These are phyloP conservation scores for Ceratocystiopsis minuta DNA, from an alignment of 2,329 filamentous ascomycete species.

Conservation along the genomic window DNA sequence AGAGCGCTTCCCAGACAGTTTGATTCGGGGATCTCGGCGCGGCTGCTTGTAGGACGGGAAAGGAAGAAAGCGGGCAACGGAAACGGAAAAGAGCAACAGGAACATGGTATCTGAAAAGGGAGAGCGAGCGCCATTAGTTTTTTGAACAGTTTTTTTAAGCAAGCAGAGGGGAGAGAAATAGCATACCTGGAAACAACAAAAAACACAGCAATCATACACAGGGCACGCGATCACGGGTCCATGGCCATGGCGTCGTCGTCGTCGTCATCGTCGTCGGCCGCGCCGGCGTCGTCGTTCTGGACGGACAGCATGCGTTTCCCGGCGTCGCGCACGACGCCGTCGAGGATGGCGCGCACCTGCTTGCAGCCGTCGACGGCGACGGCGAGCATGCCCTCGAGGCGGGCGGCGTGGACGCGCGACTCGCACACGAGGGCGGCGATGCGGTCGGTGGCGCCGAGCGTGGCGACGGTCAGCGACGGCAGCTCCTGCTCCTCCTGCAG, in stretches of 20 bases:
- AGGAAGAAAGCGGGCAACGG: background rate
- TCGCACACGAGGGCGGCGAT: constrained; percentile 73
- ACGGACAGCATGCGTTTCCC: constrained; percentile 42
- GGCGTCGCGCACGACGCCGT: constrained; percentile 58
- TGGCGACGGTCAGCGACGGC: constrained; percentile 74
- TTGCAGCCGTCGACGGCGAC: constrained; percentile 85
- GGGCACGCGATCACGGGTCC: constrained; percentile 14
- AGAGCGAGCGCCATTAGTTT: too few relatives aligned
- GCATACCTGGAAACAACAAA: background rate
- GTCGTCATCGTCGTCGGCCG: background rate
- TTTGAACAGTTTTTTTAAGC: too few relatives aligned
- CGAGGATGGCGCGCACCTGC: constrained; percentile 64
- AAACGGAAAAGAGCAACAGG: background rate
- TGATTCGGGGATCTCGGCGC: too few relatives aligned
- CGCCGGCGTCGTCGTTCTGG: constrained; percentile 21
- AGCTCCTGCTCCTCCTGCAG: constrained; percentile 69
- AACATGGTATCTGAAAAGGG: too few relatives aligned
- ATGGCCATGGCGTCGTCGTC: constrained; percentile 24
- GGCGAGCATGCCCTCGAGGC: constrained; percentile 81
- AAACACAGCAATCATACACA: background rate
- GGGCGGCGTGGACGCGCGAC: constrained; percentile 63
- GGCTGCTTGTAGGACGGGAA: too few relatives aligned
- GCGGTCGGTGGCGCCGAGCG: constrained; percentile 53
- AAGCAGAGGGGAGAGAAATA: too few relatives aligned
- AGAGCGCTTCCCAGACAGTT: background rate